These are phyloP conservation scores for Beauveria bassiana DNA, from an alignment of 2,329 filamentous ascomycete species.

Conservation along the genomic window DNA sequence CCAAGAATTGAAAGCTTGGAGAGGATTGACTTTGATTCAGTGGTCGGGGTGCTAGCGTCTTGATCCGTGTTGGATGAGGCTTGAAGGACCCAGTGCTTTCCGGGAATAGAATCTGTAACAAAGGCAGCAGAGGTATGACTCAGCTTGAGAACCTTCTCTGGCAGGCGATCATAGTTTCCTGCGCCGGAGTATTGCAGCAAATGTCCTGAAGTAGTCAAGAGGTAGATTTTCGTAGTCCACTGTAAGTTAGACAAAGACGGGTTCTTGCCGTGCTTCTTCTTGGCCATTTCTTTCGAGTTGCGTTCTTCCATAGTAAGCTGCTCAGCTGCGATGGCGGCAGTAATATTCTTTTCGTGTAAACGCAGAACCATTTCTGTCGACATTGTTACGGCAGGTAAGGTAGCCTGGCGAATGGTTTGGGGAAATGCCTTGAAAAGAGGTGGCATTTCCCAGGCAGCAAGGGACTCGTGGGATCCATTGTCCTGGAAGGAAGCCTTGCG, in stretches of 20 bases:
- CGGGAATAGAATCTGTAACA: constrained; percentile 71
- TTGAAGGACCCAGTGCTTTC: constrained; percentile 72
- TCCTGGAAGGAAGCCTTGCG: constrained; percentile 8
- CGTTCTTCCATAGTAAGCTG: constrained; percentile 8
- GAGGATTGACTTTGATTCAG: constrained; percentile 54
- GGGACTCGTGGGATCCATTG: constrained; percentile 21
- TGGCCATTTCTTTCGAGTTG: constrained; percentile 13
- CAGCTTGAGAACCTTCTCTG: constrained; percentile 66
- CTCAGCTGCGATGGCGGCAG: constrained; percentile 16
- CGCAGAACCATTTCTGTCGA: constrained; percentile 64
- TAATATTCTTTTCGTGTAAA: constrained; percentile 42
- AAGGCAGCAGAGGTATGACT: constrained; percentile 72
- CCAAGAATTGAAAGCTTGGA: constrained; percentile 54
- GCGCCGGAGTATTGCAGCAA: constrained; percentile 67
- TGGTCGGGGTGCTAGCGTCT: constrained; percentile 38
- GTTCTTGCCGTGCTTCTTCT: constrained; percentile 15
- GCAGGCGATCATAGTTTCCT: constrained; percentile 61
- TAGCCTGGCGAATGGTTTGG: constrained; percentile 70
- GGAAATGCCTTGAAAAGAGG: constrained; percentile 83
- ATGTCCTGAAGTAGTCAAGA: constrained; percentile 63
- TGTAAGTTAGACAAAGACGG: constrained; percentile 42
- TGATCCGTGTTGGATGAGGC: constrained; percentile 59
- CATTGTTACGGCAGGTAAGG: constrained; percentile 57
- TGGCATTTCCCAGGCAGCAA: constrained; percentile 56
- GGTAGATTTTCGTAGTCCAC: constrained; percentile 64